Base-by-base conservation (phyloP, 2,329 filamentous ascomycete species). In the Spiromastix sp. region DNA sequence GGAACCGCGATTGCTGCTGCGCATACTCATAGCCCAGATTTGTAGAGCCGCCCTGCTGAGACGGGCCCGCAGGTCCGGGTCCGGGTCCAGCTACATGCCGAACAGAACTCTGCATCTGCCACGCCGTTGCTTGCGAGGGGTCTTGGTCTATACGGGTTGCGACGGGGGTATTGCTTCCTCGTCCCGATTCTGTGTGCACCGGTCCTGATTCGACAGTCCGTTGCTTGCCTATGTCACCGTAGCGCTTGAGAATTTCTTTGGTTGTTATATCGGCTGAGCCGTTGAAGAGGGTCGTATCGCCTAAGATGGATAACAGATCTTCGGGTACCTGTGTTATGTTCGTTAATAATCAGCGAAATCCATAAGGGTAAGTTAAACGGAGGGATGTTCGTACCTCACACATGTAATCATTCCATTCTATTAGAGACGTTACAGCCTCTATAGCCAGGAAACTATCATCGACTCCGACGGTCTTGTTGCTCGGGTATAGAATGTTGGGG, bases 181-280 rank as follows among this genome's bases (percentile, higher is more conserved):
- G 56, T 35, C 55, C 60, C 24, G 56, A 52, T 18, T 53, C 56
- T 27, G 59, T 61, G 40, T 57, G 58, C 39, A 53, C 64, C 42
- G 57, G 63, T 68, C 57, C 74, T 72, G 55, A 68, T 68, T 59
- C 70, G 65, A 59, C 69, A 15, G 55, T 48, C 63, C 53, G 77
- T 69, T 56, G 70, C 64, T 66, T 82, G 61, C 63, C 77, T 42
- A 91, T 80, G 52, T 93, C 85, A 32, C 86, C 86, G 60, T 93
- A 95, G 38, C 85, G 78, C 57, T 89, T 93, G 34, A 98, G 71
- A 36, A 98, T 96, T 52, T 98, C 91, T 59, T 98, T 98, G 4
- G 87, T 93, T 2, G 89, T 95, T 42, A 95, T 79, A 41, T 98
- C 89, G 30, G 81, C 79, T 44, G 73, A 79, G 51, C 77, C 81